Percentiles rank a stretch among this genome's conserved stretches.
These are phyloP conservation scores for Magnolia sinica DNA, from an alignment of 164 flowering plant genomes.

Conservation along the genomic window DNA sequence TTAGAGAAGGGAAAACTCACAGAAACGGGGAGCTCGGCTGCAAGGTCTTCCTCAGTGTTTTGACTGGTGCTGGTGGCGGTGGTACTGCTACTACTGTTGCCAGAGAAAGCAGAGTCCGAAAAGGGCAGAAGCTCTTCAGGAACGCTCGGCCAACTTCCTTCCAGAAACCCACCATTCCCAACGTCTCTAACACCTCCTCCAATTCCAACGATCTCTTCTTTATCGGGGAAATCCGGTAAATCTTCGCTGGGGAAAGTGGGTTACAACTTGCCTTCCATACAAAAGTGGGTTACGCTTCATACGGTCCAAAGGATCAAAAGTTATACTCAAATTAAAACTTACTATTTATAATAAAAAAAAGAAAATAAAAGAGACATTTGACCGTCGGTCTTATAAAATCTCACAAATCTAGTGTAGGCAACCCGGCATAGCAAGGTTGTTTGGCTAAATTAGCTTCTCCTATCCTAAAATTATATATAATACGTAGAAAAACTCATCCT, in stretches of 20 bases:
- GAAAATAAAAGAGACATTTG: no score
- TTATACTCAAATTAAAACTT: no score
- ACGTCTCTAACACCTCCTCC: not conserved
- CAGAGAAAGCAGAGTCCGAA: conserved; percentile 22
- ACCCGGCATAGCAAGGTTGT: no score
- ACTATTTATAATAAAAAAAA: no score
- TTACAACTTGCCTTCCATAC: no score
- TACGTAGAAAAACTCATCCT: no score
- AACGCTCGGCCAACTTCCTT: conserved; percentile 6
- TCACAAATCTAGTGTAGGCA: no score
- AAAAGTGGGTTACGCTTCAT: no score
- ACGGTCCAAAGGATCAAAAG: no score
- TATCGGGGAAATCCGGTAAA: conserved; percentile 70
- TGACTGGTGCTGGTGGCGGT: conserved; percentile 14
- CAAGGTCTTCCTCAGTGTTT: conserved; percentile 17
- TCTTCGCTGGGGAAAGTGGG: conserved; percentile 57
- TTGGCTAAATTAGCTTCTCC: no score
- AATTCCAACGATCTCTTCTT: conserved; percentile 25
- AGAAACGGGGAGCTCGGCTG: conserved; percentile 59
- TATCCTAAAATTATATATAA: no score
- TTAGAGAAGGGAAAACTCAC: conserved; percentile 18
- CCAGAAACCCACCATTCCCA: not conserved
- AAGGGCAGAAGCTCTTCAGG: conserved; percentile 1
- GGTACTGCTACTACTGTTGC: conserved; percentile 13
- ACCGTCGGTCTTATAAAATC: no score